These are phyloP conservation scores for Lobosporangium transversale DNA, from an alignment of 192 early-diverging fungal genomes.

Conservation along the genomic window DNA sequence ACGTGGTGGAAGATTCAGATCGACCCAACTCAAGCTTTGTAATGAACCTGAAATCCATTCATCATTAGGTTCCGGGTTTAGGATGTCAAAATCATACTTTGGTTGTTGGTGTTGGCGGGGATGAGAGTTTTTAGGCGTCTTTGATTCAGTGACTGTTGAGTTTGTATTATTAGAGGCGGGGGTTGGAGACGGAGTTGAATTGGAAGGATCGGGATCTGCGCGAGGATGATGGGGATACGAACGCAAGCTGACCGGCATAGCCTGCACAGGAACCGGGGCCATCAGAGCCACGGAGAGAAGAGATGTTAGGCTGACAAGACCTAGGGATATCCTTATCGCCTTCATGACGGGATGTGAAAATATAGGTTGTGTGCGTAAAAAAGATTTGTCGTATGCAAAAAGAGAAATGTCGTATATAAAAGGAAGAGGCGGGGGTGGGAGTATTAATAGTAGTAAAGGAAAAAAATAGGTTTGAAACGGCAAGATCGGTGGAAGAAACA, in stretches of 20 bases:
- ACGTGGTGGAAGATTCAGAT: constrained; percentile 6
- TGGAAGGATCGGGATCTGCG: background rate
- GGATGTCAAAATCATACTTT: constrained; percentile 15
- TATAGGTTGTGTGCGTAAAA: background rate
- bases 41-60: constrained; percentile 25
- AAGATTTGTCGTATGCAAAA: background rate
- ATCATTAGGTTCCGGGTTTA: constrained; percentile 28
- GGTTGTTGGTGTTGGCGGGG: too few species aligned
- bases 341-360: background rate
- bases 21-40: constrained; percentile 15
- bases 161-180: background rate
- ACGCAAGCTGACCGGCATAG: background rate
- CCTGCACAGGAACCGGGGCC: background rate
- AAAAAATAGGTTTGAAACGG: background rate
- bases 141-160: too few species aligned
- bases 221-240: background rate
- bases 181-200: background rate
- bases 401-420: background rate
- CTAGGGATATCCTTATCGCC: background rate
- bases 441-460: background rate
- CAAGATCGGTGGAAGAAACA: background rate
- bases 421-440: background rate
- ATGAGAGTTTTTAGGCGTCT: too few species aligned
- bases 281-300: background rate
- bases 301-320: background rate